Evolutionary conservation across 2,329 filamentous ascomycete genomes (phyloP).

Genomic region (Pseudocercospora cruenta): DNA sequence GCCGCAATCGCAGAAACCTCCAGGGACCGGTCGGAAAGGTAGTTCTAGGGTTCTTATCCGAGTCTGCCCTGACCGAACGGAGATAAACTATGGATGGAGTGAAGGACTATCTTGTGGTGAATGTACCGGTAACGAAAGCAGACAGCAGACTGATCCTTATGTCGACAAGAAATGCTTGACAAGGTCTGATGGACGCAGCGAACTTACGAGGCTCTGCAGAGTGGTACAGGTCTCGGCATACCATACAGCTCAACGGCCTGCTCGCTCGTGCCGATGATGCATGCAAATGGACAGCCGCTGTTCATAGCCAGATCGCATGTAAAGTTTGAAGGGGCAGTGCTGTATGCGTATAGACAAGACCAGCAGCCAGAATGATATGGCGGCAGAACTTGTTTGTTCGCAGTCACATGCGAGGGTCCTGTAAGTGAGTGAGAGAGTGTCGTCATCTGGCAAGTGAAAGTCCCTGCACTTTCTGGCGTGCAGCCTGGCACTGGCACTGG

Average conservation of each 20-base stretch:
- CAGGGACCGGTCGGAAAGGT: not conserved
- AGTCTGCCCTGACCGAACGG: not conserved
- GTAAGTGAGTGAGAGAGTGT: not conserved
- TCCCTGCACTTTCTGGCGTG: not conserved
- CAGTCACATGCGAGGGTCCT: not conserved
- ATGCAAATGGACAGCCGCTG: not conserved
- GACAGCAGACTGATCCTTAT: too few relatives aligned
- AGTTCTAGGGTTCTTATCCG: slow-evolving; percentile 2
- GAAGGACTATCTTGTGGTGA: too few relatives aligned
- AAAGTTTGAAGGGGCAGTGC: not conserved
- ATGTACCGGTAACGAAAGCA: too few relatives aligned
- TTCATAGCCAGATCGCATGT: not conserved
- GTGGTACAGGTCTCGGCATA: not conserved
- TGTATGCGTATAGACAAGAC: not conserved
- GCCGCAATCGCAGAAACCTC: not conserved
- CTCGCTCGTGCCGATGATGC: not conserved
- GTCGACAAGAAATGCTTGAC: too few relatives aligned
- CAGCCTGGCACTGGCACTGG: not conserved
- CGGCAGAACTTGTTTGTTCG: not conserved
- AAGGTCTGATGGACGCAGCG: too few relatives aligned
- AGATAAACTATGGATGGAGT: not conserved
- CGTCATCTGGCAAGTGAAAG: not conserved
- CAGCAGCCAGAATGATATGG: not conserved
- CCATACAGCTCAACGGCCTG: not conserved
- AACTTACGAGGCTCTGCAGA: too few relatives aligned